Evolutionary conservation across 352 stramenopile genomes (phyloP), one percentile per base, ranked within the genome.

Genomic region (Pythium sukuiense): DNA sequence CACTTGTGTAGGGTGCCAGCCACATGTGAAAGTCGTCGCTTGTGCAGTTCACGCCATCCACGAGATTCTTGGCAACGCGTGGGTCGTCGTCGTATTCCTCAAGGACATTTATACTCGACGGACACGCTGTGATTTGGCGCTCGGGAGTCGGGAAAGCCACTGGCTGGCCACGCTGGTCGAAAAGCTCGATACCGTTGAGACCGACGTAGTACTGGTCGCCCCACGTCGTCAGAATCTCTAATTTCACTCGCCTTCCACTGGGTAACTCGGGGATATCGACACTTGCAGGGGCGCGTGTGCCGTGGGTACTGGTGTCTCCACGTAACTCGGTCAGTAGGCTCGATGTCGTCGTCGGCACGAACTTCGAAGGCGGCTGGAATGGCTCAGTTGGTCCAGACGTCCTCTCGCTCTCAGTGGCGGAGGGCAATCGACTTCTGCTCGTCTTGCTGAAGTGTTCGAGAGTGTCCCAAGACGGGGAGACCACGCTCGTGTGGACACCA

Each of bases 11-110:
- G 12, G 92, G 92, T 12, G 91, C 85, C 0, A 98, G 70, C 92
- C 92, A 98, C 79, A 94, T 88, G 74, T 98, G 90, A 13, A 95
- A 85, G 59, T 97, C 91, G 59, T 98, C 90, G 60, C 83, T 95
- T 2, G 91, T 97, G 46, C 86, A 84, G 49, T 96, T 96, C 0
- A 92, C 73, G 3, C 90, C 89, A 59, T 98, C 92, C 1, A 97
- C 79, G 4, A 93, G 59, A 50, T 92, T 95, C 61, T 69, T 74
- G 0, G 84, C 69, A 2, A 94, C 78, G 16, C 85, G 84, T 5
- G 83, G 85, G 60, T 96, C 88, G 24, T 91, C 70, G 4, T 76
- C 72, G 62, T 97, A 97, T 45, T 96, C 89, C n/a, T 95, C 82
- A 4, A 97, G 73, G 4, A 91, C 81, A 49, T 97, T 97, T 29